A percentile compares a stretch with the other conserved stretches of the same genome.
Evolutionary conservation across 2,329 filamentous ascomycete species (phyloP).

Genomic region (Fusarium cicatricum): DNA sequence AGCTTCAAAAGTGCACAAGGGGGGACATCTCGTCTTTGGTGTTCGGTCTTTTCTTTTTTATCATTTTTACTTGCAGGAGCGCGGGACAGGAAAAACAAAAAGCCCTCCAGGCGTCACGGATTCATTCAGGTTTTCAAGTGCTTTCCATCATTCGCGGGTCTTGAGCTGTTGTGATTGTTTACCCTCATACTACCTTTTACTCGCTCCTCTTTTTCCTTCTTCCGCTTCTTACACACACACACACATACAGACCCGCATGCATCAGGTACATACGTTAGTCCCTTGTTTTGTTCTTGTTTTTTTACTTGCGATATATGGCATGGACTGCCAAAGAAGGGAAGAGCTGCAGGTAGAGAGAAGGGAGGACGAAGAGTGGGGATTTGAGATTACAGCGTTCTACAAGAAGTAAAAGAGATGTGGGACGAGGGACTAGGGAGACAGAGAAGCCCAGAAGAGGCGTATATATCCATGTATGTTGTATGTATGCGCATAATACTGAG

Average conservation of each 20-base stretch:
- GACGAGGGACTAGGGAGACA: not conserved
- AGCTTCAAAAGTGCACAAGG: slow-evolving; percentile 29
- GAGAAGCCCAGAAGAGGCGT: slow-evolving; percentile 2
- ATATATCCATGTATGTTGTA: slow-evolving; percentile 35
- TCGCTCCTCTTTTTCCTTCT: not conserved
- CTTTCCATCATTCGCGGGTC: not conserved
- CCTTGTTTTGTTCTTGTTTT: not conserved
- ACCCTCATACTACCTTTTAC: not conserved
- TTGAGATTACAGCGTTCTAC: not conserved
- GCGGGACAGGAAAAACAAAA: slow-evolving; percentile 16
- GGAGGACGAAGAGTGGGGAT: not conserved
- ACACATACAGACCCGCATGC: slow-evolving; percentile 7
- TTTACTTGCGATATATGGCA: not conserved
- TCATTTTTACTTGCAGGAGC: not conserved
- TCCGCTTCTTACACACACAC: slow-evolving; percentile 2
- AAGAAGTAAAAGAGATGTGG: not conserved
- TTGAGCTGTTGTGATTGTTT: not conserved
- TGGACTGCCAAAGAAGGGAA: not conserved
- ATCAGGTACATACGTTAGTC: slow-evolving; percentile 25
- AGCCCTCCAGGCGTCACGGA: slow-evolving; percentile 8
- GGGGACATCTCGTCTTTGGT: slow-evolving; percentile 25
- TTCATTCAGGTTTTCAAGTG: slow-evolving; percentile 1
- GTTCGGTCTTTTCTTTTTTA: slow-evolving; percentile 18
- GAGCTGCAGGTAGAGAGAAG: not conserved
- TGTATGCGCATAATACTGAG: slow-evolving; percentile 32